phyloP scores from a whole-genome alignment of 2,329 filamentous ascomycete genomes.

The Monilinia fructicola region DNA sequence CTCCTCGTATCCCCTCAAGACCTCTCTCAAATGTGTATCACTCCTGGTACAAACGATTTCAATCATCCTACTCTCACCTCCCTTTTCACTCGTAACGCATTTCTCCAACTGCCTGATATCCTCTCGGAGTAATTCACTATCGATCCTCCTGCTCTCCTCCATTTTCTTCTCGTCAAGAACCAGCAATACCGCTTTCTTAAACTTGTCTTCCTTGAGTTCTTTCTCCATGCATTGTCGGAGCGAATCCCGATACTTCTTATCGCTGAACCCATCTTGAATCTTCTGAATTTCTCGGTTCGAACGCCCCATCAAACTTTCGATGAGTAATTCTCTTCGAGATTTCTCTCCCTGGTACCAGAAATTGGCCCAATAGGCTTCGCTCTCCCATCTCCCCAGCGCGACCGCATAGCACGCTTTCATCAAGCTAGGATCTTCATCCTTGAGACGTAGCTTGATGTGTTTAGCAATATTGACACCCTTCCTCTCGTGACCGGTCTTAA shows the following conservation, averaged over 20 bases:
- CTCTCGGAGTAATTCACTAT: conserved; percentile 56
- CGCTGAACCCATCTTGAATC: conserved; percentile 86
- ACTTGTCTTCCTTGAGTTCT: conserved; percentile 94
- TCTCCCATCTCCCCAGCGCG: conserved; percentile 86
- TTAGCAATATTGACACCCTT: conserved; percentile 84
- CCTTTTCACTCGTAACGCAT: conserved; percentile 69
- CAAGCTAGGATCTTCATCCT: conserved; percentile 71
- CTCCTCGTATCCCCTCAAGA: conserved; percentile 73
- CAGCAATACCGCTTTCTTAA: conserved; percentile 81
- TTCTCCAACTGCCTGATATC: conserved; percentile 72
- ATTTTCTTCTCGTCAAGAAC: conserved; percentile 81
- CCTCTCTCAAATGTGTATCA: conserved; percentile 77
- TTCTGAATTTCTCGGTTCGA: conserved; percentile 80
- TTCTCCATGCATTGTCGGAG: conserved; percentile 83
- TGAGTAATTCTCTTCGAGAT: conserved; percentile 81
- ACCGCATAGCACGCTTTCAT: conserved; percentile 92
- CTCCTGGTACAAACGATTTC: conserved; percentile 77
- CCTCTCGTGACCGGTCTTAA: conserved; percentile 71
- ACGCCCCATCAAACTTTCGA: conserved; percentile 88
- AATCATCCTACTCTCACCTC: conserved; percentile 86
- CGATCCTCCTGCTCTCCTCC: conserved; percentile 57
- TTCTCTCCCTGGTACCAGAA: conserved; percentile 94
- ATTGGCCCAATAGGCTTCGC: conserved; percentile 96
- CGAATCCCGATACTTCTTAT: conserved; percentile 86
- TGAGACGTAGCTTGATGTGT: conserved; percentile 74